Conservation (phyloP, 805 yeast species). For the Saccharomycopsis javanensis region DNA sequence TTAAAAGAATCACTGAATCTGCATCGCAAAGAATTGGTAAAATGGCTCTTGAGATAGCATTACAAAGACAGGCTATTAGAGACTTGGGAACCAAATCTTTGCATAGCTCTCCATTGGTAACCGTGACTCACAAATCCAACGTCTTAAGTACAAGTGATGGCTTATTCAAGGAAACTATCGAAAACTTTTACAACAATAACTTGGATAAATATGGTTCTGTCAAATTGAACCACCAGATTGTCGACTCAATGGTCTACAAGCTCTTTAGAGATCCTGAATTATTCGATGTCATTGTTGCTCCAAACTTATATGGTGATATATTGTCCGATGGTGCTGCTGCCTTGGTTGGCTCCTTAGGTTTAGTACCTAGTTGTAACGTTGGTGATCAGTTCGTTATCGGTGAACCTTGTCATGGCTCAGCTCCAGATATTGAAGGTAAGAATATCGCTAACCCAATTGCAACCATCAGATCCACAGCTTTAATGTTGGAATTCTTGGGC, state of each 20-base stretch:
- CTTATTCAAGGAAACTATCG: conserved; percentile 83
- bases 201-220: conserved; percentile 40
- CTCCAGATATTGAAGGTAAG: conserved; percentile 96
- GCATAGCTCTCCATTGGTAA: conserved; percentile 44
- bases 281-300: conserved; percentile 97
- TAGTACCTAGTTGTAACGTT: conserved; percentile 96
- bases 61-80: conserved; percentile 78
- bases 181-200: conserved; percentile 40
- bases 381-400: conserved; percentile 96
- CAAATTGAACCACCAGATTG: conserved; percentile 86
- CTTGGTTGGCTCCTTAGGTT: conserved; percentile 93
- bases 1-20: conserved; percentile 84
- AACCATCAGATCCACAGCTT: conserved; percentile 93
- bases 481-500: conserved; percentile 96
- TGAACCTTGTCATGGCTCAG: conserved; percentile 99
- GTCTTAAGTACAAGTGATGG: conserved; percentile 92
- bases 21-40: conserved; percentile 83
- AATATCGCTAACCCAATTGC: conserved; percentile 96
- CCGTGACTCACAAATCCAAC: conserved; percentile 95
- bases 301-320: conserved; percentile 96
- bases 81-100: conserved; percentile 47
- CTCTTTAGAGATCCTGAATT: conserved; percentile 97
- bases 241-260: conserved; percentile 98
- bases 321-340: conserved; percentile 98
- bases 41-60: conserved; percentile 87